Percentiles rank a stretch among this genome's conserved stretches.
phyloP scores from a whole-genome alignment of 2,329 filamentous ascomycete species.

The Pyrenochaeta sp. region DNA sequence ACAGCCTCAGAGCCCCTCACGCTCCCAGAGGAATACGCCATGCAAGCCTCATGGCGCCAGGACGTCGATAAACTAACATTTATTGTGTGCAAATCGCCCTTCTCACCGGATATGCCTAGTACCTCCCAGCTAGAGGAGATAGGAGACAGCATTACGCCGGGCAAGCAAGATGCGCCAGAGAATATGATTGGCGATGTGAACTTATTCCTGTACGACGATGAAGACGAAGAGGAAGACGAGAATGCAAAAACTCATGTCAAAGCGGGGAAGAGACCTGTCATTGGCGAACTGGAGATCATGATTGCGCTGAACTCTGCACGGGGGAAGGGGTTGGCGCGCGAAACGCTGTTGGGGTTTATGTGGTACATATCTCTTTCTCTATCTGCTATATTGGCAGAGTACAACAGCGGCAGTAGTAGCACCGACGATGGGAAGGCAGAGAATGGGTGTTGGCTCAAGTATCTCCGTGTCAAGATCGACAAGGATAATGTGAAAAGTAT shows the following conservation, averaged over 20 bases:
- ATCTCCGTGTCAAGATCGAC: slow-evolving; percentile 70
- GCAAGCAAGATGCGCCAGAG: slow-evolving; percentile 61
- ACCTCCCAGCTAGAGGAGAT: not conserved
- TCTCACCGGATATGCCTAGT: not conserved
- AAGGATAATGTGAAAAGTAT: slow-evolving; percentile 65
- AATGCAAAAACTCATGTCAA: no score
- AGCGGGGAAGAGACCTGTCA: slow-evolving; percentile 23
- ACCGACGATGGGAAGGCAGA: no score
- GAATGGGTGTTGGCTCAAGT: slow-evolving; percentile 43
- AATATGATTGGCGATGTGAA: slow-evolving; percentile 61
- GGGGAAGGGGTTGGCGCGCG: slow-evolving; percentile 70
- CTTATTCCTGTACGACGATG: slow-evolving; percentile 72
- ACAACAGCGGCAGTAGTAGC: slow-evolving; percentile 40
- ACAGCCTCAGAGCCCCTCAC: slow-evolving; percentile 88
- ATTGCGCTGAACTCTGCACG: slow-evolving; percentile 69
- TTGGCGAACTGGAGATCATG: slow-evolving; percentile 89
- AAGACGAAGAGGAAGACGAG: slow-evolving; percentile 28
- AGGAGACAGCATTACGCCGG: not conserved
- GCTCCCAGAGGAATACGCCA: slow-evolving; percentile 83
- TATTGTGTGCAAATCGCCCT: slow-evolving; percentile 69
- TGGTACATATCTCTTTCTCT: slow-evolving; percentile 69
- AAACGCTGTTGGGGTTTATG: slow-evolving; percentile 73
- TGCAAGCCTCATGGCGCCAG: slow-evolving; percentile 86
- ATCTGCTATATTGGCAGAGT: slow-evolving; percentile 66
- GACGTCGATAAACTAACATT: slow-evolving; percentile 92